A percentile compares a stretch with the other conserved stretches of the same genome.
Evolutionary conservation across 2,329 filamentous ascomycete species (phyloP).

Genomic region (Diaporthe citriasiana): DNA sequence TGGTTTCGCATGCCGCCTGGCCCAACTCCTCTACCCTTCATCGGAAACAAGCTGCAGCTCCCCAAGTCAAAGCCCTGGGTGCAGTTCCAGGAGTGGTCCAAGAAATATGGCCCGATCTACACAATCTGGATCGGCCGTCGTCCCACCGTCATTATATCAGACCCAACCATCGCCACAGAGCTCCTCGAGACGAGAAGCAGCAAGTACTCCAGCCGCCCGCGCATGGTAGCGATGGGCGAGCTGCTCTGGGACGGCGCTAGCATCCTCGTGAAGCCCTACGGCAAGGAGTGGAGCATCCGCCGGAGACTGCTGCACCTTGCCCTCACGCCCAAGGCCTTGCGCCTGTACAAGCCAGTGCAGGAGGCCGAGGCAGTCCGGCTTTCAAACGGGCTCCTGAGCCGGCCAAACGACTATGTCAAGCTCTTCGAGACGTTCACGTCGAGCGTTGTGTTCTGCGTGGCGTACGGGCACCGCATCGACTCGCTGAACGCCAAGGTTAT

Average conservation of each 20-base stretch:
- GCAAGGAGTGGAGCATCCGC: slow-evolving; percentile 60
- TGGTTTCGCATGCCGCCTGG: slow-evolving; percentile 61
- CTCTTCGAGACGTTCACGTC: slow-evolving; percentile 63
- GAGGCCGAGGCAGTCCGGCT: slow-evolving; percentile 63
- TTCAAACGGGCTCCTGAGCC: slow-evolving; percentile 56
- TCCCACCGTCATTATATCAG: slow-evolving; percentile 60
- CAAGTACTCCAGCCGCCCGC: slow-evolving; percentile 50
- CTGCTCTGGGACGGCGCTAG: slow-evolving; percentile 55
- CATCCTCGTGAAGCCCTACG: slow-evolving; percentile 64
- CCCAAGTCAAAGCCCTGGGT: slow-evolving; percentile 50
- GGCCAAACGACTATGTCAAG: slow-evolving; percentile 58
- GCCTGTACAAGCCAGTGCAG: slow-evolving; percentile 62
- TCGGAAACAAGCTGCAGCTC: slow-evolving; percentile 56
- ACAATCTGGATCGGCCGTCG: slow-evolving; percentile 63
- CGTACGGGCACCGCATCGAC: slow-evolving; percentile 65
- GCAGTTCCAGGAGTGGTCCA: slow-evolving; percentile 59
- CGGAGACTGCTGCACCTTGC: slow-evolving; percentile 59
- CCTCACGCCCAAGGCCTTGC: slow-evolving; percentile 58
- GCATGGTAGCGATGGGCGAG: slow-evolving; percentile 46
- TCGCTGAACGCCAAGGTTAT: slow-evolving; percentile 62
- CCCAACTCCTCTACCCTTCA: slow-evolving; percentile 60
- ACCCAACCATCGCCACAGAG: slow-evolving; percentile 58
- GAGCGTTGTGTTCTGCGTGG: slow-evolving; percentile 64
- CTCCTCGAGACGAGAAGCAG: slow-evolving; percentile 60
- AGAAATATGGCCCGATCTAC: slow-evolving; percentile 61